Conservation (phyloP, 1,284 basidiomycete species). For the Apiotrichum gracile region DNA sequence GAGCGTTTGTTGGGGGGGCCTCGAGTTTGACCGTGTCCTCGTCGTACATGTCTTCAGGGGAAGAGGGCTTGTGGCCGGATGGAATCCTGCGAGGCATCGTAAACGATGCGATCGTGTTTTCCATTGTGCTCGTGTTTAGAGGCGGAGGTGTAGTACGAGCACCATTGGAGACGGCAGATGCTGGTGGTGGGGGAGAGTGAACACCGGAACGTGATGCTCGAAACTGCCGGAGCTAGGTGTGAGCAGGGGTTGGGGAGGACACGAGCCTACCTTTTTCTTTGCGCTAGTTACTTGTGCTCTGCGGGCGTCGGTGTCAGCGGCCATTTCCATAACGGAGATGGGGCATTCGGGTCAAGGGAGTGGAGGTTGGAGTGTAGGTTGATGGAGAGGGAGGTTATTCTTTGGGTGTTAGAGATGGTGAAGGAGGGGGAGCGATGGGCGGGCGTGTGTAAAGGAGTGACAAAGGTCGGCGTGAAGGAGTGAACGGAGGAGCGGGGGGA, state of each 20-base stretch:
- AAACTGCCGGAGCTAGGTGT: slow-evolving; percentile 34
- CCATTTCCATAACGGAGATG: not conserved
- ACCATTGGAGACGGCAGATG: not conserved
- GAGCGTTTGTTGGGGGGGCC: not conserved
- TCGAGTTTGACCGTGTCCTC: not conserved
- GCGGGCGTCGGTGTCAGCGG: slow-evolving; percentile 10
- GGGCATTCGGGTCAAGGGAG: not conserved
- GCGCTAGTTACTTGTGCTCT: slow-evolving; percentile 35
- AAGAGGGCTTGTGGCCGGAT: not conserved
- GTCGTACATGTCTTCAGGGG: not conserved
- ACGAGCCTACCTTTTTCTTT: slow-evolving; percentile 29
- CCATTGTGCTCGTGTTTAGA: slow-evolving; percentile 2
- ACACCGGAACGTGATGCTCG: slow-evolving; percentile 31
- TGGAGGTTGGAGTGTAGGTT: not conserved
- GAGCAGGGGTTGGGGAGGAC: not conserved
- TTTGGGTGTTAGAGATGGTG: not conserved
- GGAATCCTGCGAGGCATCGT: slow-evolving; percentile 8
- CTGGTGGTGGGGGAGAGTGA: slow-evolving; percentile 1
- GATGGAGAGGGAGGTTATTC: not conserved
- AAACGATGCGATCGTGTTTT: slow-evolving; percentile 1
- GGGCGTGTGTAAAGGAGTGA: slow-evolving; percentile 11
- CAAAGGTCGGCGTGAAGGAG: slow-evolving; percentile 6
- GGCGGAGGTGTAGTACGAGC: slow-evolving; percentile 13
- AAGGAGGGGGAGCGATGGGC: slow-evolving; percentile 3
- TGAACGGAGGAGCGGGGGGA: not conserved